Base-by-base conservation (phyloP, 345 rosid genomes). In the Citrus australasica region DNA sequence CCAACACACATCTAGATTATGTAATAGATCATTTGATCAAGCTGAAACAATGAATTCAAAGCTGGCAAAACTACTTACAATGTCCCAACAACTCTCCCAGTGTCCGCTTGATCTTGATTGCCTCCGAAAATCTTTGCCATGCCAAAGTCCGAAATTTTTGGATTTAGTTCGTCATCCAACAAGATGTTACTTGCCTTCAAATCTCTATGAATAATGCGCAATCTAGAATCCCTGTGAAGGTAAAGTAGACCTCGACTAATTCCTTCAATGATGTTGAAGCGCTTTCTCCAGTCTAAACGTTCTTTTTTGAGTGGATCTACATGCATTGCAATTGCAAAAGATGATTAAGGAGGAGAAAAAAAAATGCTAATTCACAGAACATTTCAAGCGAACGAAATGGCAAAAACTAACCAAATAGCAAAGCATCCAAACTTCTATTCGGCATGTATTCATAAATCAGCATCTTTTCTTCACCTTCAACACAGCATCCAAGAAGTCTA, bases 391-490 rank as follows among this genome's bases (percentile, higher is more conserved):
- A 27, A 11, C 4, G 51, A 46, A 46, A 46, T 51, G 7, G 53
- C 13, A 59, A 60, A 35, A 33, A 61, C 83, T 81, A 75, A 88
- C 91, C 85, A 74, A 86, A 85, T 30, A 85, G 76, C 40, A 82
- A 81, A 0, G 59, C 37, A 38, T 86, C 84, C 74, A 88, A 78
- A 67, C 85, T 86, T 67, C 69, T 82, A 37, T 86, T 84, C 7
- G 83, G 77, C 86, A 87, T 67, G 83, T 72, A 83, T 61, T 85
- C 85, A 40, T 84, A 85, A 24, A 82, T 40, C 51, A 85, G 37
- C 71, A 84, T 82, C 70, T 77, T 84, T 55, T 85, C 87, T 14
- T 82, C 82, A 63, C 81, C 79, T 22, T 82, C 82, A 33, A 77
- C 73, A 32, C 85, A 79, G 72, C 82, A 84, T 27, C 89, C 89